Conservation (phyloP, 345 rosid genomes). For the Gynandropsis gynandra region DNA sequence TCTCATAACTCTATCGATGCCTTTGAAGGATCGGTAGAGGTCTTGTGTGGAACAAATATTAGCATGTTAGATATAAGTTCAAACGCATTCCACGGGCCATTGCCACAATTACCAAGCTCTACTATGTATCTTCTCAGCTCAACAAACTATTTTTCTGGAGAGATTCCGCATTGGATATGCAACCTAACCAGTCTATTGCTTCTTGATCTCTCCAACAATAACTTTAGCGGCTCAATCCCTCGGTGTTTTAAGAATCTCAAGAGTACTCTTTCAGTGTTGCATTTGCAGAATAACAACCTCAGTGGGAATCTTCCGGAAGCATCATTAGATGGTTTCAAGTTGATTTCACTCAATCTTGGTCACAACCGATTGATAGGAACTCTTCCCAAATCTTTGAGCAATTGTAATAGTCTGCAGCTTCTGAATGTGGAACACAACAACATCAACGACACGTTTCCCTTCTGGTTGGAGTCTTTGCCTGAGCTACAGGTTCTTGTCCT, state of each 20-base stretch:
- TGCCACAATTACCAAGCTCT: slow-evolving; percentile 12
- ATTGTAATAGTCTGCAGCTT: slow-evolving; percentile 28
- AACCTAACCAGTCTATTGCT: not conserved
- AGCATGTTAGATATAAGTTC: slow-evolving; percentile 20
- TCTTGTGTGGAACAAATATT: not conserved
- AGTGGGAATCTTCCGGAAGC: slow-evolving; percentile 15
- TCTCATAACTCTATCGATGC: slow-evolving; percentile 5
- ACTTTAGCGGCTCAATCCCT: slow-evolving; percentile 26
- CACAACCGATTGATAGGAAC: slow-evolving; percentile 22
- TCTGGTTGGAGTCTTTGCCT: slow-evolving; percentile 24
- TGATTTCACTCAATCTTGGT: slow-evolving; percentile 11
- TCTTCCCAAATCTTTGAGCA: slow-evolving; percentile 30
- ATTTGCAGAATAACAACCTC: slow-evolving; percentile 23
- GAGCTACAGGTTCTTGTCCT: slow-evolving; percentile 29
- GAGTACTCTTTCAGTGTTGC: not conserved
- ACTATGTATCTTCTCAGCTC: not conserved
- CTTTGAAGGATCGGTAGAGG: slow-evolving; percentile 20
- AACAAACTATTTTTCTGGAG: not conserved
- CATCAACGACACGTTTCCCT: slow-evolving; percentile 31
- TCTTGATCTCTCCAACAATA: slow-evolving; percentile 27
- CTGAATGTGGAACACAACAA: slow-evolving; percentile 32
- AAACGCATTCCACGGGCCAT: slow-evolving; percentile 2
- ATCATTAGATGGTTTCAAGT: not conserved
- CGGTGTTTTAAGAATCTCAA: slow-evolving; percentile 15
- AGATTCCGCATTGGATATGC: slow-evolving; percentile 17